A percentile compares a stretch with the other conserved stretches of the same genome.
These are phyloP conservation scores for Suillus discolor DNA, from an alignment of 768 basidiomycete species.

Conservation along the genomic window DNA sequence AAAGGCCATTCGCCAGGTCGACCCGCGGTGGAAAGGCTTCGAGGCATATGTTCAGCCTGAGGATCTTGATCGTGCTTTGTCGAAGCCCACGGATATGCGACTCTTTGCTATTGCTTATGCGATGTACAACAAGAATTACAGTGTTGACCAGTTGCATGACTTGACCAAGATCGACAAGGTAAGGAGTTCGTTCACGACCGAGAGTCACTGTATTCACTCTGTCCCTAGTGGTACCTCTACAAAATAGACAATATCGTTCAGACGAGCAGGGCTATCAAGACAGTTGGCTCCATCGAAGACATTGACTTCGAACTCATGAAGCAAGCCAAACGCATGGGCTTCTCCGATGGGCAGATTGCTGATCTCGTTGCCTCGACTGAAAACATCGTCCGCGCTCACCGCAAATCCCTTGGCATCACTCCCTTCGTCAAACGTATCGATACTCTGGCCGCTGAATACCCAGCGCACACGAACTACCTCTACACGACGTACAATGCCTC, in stretches of 20 bases:
- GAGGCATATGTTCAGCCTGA: conserved; percentile 91
- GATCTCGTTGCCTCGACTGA: conserved; percentile 76
- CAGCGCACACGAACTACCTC: conserved; percentile 98
- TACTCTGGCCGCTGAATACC: conserved; percentile 97
- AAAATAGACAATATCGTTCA: conserved; percentile 99
- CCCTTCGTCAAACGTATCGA: conserved; percentile 99
- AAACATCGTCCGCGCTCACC: conserved; percentile 75
- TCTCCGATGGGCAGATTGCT: conserved; percentile 91
- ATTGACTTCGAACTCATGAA: conserved; percentile 78
- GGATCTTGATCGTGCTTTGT: conserved; percentile 79
- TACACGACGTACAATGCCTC: conserved; percentile 99
- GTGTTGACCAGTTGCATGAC: conserved; percentile 88
- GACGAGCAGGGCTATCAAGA: conserved; percentile 75
- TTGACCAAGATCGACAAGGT: conserved; percentile 99
- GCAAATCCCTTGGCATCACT: conserved; percentile 86
- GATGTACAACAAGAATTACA: conserved; percentile 92
- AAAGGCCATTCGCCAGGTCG: conserved; percentile 97
- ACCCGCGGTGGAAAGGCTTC: conserved; percentile 96
- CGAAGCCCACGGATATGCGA: conserved; percentile 90
- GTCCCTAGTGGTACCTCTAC: conserved; percentile 88
- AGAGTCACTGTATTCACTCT: background rate
- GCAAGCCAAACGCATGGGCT: conserved; percentile 92
- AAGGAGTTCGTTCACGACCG: conserved; percentile 13
- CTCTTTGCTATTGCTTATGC: conserved; percentile 97
- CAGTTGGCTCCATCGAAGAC: conserved; percentile 66